Percentiles rank a stretch among this genome's conserved stretches.
These are phyloP conservation scores for Colletotrichum noveboracense DNA, from an alignment of 2,329 filamentous ascomycete species.

Conservation along the genomic window DNA sequence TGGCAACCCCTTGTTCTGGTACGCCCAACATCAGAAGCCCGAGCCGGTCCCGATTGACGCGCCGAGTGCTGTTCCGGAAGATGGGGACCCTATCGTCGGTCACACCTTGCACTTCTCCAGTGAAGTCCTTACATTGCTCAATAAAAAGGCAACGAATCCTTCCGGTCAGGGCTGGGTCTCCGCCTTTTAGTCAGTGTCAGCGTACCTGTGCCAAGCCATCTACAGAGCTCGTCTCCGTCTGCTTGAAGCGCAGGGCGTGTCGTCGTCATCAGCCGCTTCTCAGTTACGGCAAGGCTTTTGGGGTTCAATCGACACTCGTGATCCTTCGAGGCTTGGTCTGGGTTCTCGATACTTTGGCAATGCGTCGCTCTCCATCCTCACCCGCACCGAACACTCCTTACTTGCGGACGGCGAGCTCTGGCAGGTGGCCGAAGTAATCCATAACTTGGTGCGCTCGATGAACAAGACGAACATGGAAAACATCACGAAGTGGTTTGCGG, in stretches of 20 bases:
- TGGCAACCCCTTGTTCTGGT: background rate
- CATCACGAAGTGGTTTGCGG: background rate
- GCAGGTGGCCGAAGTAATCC: background rate
- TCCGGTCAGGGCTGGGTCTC: background rate
- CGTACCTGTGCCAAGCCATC: background rate
- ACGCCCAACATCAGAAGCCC: fast-evolving
- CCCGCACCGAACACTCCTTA: fast-evolving
- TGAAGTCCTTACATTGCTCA: fast-evolving
- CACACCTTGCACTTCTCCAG: background rate
- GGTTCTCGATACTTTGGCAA: background rate
- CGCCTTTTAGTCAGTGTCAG: background rate
- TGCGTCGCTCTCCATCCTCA: background rate
- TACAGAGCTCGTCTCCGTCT: background rate
- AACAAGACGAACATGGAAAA: background rate
- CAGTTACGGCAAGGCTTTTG: background rate
- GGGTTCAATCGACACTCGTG: background rate
- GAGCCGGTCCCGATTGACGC: fast-evolving
- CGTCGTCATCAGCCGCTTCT: background rate
- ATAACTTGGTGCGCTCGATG: background rate
- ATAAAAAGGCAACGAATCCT: background rate
- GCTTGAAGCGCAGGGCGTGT: background rate
- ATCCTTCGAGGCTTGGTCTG: background rate
- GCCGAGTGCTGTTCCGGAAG: no score
- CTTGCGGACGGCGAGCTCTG: background rate
- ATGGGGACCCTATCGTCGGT: background rate